These are phyloP conservation scores for Brassica cretica DNA, from an alignment of 345 rosid genomes.

Conservation along the genomic window DNA sequence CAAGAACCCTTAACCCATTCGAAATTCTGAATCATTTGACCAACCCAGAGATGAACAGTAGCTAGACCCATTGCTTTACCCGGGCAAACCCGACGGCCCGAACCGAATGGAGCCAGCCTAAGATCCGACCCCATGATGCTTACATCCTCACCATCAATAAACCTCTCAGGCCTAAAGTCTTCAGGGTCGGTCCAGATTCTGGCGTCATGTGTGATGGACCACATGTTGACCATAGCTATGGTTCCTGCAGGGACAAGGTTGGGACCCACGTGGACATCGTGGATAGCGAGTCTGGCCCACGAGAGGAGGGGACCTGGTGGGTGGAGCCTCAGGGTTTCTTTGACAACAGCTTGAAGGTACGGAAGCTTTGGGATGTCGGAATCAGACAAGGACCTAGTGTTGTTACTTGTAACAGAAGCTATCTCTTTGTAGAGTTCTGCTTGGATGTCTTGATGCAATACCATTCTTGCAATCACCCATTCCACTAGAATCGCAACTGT, in stretches of 20 bases:
- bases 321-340: constrained; percentile 75
- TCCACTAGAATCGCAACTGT: constrained; percentile 84
- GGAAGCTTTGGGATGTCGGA: constrained; percentile 61
- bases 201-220: constrained; percentile 76
- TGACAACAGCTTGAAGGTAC: constrained; percentile 64
- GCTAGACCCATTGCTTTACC: constrained; percentile 69
- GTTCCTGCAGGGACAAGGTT: constrained; percentile 75
- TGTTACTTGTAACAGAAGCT: constrained; percentile 43
- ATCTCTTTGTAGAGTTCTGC: constrained; percentile 66
- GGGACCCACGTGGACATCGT: constrained; percentile 58
- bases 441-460: constrained; percentile 61
- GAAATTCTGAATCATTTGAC: constrained; percentile 53
- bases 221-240: constrained; percentile 93
- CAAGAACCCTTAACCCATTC: constrained; percentile 43
- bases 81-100: constrained; percentile 73
- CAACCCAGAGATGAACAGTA: constrained; percentile 61
- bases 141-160: constrained; percentile 50
- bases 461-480: constrained; percentile 88
- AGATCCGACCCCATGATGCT: constrained; percentile 63
- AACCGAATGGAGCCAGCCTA: constrained; percentile 68
- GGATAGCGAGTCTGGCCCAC: constrained; percentile 82
- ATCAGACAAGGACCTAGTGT: constrained; percentile 42
- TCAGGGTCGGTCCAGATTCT: constrained; percentile 55
- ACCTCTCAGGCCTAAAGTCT: constrained; percentile 65
- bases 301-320: constrained; percentile 94